A percentile compares a stretch with the other conserved stretches of the same genome.
Evolutionary conservation across 176 grass and related monocot species (phyloP).

Genomic region (Zea mays): DNA sequence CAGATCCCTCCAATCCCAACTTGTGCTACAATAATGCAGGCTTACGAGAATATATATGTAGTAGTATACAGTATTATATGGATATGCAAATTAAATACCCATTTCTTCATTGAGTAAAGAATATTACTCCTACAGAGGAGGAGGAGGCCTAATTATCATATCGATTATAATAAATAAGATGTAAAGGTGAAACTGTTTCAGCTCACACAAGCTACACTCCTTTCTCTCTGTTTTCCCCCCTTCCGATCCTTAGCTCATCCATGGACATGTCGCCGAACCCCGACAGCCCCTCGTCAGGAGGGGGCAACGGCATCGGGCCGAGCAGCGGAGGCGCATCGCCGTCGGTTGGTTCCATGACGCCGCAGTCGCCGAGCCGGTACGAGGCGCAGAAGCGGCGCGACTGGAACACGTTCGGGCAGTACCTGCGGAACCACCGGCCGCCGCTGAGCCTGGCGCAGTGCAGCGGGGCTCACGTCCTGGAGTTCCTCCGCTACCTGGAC

Average conservation of each 20-base stretch:
- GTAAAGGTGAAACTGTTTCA: constrained; percentile 28
- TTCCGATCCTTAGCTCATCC: constrained; percentile 17
- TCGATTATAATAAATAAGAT: constrained; percentile 7
- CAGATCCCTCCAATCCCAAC: constrained; percentile 20
- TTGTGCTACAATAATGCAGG: too few relatives aligned
- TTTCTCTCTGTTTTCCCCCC: neutral
- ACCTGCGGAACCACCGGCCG: constrained; percentile 74
- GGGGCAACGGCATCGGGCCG: neutral
- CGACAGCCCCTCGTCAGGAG: neutral
- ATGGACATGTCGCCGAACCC: constrained; percentile 56
- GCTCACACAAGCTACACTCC: constrained; percentile 33
- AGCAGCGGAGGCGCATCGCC: neutral
- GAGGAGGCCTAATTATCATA: neutral
- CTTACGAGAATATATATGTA: too few relatives aligned
- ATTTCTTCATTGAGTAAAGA: too few relatives aligned
- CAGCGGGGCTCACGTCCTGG: constrained; percentile 70
- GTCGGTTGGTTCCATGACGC: neutral
- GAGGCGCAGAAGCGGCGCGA: constrained; percentile 76
- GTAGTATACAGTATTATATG: too few relatives aligned
- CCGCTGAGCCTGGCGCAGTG: constrained; percentile 60
- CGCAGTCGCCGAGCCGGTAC: constrained; percentile 56
- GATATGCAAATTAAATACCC: too few relatives aligned
- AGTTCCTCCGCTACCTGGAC: constrained; percentile 77
- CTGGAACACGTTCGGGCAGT: constrained; percentile 80
- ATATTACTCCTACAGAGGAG: too few relatives aligned